Percentiles rank a stretch among this genome's conserved stretches.
phyloP scores from a whole-genome alignment of 768 basidiomycete species.

The Phanerodontia chrysosporium region DNA sequence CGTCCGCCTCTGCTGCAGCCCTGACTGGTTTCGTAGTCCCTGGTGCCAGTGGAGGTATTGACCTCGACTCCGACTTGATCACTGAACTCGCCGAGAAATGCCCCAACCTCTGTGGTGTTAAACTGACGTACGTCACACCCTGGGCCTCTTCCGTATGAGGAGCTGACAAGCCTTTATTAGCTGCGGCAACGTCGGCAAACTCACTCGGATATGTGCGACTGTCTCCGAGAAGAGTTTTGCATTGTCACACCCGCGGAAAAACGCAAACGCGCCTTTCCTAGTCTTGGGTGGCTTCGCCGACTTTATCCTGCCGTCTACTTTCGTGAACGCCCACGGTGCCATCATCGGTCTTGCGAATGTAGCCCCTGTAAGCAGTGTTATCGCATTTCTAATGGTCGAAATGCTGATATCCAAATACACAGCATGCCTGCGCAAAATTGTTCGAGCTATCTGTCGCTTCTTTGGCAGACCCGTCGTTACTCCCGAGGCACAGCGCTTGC shows the following conservation, averaged over 20 bases:
- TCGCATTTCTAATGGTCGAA: neutral
- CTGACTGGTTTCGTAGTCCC: constrained; percentile 49
- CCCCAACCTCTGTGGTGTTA: constrained; percentile 80
- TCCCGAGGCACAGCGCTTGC: constrained; percentile 66
- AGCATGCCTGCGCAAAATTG: constrained; percentile 58
- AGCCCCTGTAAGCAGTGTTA: constrained; percentile 50
- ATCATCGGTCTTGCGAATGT: constrained; percentile 89
- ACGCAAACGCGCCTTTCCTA: constrained; percentile 66
- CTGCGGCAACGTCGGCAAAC: constrained; percentile 89
- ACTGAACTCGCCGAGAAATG: constrained; percentile 71
- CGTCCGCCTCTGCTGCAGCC: neutral
- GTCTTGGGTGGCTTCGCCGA: constrained; percentile 86
- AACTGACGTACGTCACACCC: constrained; percentile 69
- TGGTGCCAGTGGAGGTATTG: constrained; percentile 83
- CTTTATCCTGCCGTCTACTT: constrained; percentile 71
- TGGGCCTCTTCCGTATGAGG: no score
- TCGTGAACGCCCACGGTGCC: constrained; percentile 78
- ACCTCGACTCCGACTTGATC: constrained; percentile 87
- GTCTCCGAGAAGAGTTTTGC: constrained; percentile 57
- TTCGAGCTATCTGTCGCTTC: constrained; percentile 59
- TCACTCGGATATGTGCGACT: constrained; percentile 75
- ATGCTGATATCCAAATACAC: neutral
- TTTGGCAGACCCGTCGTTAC: constrained; percentile 54
- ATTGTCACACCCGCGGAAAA: constrained; percentile 64
- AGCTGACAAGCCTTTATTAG: no score